These are phyloP conservation scores for Cardiospermum halicacabum DNA, from an alignment of 345 rosid genomes.

Conservation along the genomic window DNA sequence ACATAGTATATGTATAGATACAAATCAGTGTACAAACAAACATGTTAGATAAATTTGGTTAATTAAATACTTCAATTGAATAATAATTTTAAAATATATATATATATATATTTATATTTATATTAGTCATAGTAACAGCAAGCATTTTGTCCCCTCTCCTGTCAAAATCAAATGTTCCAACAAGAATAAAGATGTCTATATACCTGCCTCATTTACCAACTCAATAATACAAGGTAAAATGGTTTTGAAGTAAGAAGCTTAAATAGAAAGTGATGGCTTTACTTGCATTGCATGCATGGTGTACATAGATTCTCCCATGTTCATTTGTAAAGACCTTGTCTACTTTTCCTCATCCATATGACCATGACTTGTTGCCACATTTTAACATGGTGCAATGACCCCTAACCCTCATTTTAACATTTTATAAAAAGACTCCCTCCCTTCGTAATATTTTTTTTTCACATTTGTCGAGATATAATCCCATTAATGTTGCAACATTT, in stretches of 20 bases:
- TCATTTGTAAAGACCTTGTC: slow-evolving; percentile 10
- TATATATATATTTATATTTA: no score
- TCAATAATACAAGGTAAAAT: not conserved
- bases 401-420: no score
- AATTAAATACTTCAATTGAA: no score
- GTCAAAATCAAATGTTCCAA: not conserved
- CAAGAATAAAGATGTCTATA: not conserved
- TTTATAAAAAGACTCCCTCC: no score
- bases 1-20: no score
- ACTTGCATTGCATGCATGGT: slow-evolving; percentile 17
- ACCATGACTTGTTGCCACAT: slow-evolving; percentile 3
- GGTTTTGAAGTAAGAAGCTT: not conserved
- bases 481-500: not conserved
- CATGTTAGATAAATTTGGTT: no score
- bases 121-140: not conserved
- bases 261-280: slow-evolving; percentile 6
- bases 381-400: no score
- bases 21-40: no score
- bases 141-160: not conserved
- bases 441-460: no score
- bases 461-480: not conserved
- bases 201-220: not conserved
- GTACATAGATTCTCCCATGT: slow-evolving; percentile 13
- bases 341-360: not conserved
- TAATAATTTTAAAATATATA: not conserved